A percentile compares a stretch with the other conserved stretches of the same genome.
These are phyloP conservation scores for Picochlorum costavermella DNA, from an alignment of 139 green algal genomes.

Conservation along the genomic window DNA sequence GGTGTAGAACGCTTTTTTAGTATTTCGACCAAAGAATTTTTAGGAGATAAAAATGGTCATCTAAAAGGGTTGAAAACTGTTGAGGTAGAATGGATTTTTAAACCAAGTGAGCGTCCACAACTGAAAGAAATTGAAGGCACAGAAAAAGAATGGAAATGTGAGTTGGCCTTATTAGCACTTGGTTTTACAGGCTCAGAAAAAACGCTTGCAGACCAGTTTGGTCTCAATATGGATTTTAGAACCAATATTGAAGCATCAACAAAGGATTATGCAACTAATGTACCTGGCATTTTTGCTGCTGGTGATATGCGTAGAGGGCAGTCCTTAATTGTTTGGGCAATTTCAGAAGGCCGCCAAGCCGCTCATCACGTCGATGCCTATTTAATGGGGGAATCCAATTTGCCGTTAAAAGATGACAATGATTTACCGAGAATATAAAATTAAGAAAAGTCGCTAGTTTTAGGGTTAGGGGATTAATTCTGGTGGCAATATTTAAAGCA, in stretches of 20 bases:
- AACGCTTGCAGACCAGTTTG: constrained; percentile 55
- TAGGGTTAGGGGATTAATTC: no score
- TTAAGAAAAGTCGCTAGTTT: no score
- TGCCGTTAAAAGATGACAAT: no score
- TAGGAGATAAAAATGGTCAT: constrained; percentile 68
- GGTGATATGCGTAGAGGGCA: constrained; percentile 90
- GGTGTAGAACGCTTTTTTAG: constrained; percentile 71
- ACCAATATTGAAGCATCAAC: constrained; percentile 92
- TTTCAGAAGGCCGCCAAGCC: constrained; percentile 78
- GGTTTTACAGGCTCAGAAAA: constrained; percentile 92
- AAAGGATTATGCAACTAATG: constrained; percentile 73
- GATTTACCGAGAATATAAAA: no score
- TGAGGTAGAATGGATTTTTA: constrained; percentile 37
- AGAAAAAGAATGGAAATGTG: constrained; percentile 57
- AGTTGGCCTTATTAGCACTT: constrained; percentile 91
- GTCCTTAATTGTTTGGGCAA: constrained; percentile 86
- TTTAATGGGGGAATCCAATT: no score
- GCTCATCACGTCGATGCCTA: constrained; percentile 63
- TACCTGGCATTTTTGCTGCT: constrained; percentile 90
- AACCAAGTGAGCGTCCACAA: constrained; percentile 30
- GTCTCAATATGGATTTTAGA: constrained; percentile 66
- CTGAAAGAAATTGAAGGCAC: constrained; percentile 64
- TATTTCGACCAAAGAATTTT: constrained; percentile 90
- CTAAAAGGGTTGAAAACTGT: constrained; percentile 55
- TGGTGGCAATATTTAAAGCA: no score